Conservation (phyloP, 257 asterid species). For the Datura wrightii region DNA sequence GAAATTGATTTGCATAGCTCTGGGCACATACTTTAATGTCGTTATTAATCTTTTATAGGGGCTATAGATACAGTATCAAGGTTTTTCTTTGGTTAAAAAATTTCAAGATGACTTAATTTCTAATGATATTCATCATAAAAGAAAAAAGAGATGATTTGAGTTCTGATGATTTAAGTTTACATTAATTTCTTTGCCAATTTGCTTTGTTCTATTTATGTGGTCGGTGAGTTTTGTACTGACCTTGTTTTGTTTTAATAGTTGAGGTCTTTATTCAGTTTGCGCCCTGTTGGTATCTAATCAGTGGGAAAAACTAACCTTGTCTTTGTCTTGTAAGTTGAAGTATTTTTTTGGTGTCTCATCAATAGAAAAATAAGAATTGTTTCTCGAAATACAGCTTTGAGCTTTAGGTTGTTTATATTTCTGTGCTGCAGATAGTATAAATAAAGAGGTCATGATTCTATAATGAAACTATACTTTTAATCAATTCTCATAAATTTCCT, state of each 20-base stretch:
- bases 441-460: not conserved
- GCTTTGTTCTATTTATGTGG: not conserved
- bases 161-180: not conserved
- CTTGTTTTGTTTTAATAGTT: not conserved
- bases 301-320: not conserved
- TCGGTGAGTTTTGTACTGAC: not conserved
- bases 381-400: not conserved
- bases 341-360: not conserved
- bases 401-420: not conserved
- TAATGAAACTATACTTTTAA: not conserved
- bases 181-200: not conserved
- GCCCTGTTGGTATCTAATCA: not conserved
- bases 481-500: constrained; percentile 11
- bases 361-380: not conserved
- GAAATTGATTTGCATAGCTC: constrained; percentile 13
- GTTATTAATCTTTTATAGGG: not conserved
- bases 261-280: not conserved
- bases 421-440: not conserved
- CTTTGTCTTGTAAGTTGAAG: not conserved
- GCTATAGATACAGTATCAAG: not conserved
- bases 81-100: constrained; percentile 8
- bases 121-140: not conserved
- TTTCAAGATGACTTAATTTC: not conserved
- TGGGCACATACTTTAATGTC: not conserved
- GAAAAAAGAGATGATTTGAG: not conserved